Base-by-base conservation (phyloP, 768 basidiomycete genomes). In the Leccinum broughii region DNA sequence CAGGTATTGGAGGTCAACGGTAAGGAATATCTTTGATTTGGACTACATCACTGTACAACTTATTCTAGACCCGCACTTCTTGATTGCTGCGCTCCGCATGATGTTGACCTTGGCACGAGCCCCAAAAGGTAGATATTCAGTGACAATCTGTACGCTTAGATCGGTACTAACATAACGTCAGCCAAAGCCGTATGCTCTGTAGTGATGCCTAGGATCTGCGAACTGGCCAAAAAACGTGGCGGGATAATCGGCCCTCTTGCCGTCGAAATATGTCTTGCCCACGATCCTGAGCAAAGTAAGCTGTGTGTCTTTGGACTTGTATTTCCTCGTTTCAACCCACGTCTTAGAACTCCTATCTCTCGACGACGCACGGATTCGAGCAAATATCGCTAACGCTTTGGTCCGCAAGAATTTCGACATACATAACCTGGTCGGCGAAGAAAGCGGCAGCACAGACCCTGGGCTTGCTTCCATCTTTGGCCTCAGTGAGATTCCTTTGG, bases 21-120 rank as follows among this genome's bases (percentile, higher is more conserved):
- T 70, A 52, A 55, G 63, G 14, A 5, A 34, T 1, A 30, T 3
- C 5, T 35, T 10, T 22, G 2, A 10, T 49, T 0, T 4, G 20
- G 30, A 37, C 15, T 1, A 35, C n/a, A 13, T 14, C 11, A 3
- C 6, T 3, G 32, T 3, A 48, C 20, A 17, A 17, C 17, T 59
- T 4, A 4, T 34, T 49, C 17, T n/a, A 70, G 69, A 62, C 3
- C 11, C 54, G 0, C 53, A 24, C 22, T 52, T 54, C 24, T 37
- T 70, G 4, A 59, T 14, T 32, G 62, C 69, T 10, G 61, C 69
- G 8, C 46, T 70, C 24, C 62, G 62, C 10, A 62, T 66, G 62
- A 49, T 64, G 3, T 39, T 62, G n/a, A 58, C 61, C 4, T n/a
- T 70, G 6, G 61, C 63, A 14, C 62, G 55, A 7, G 61, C 60